These are phyloP conservation scores for Candida easanensis DNA, from an alignment of 805 yeast species.

Conservation along the genomic window DNA sequence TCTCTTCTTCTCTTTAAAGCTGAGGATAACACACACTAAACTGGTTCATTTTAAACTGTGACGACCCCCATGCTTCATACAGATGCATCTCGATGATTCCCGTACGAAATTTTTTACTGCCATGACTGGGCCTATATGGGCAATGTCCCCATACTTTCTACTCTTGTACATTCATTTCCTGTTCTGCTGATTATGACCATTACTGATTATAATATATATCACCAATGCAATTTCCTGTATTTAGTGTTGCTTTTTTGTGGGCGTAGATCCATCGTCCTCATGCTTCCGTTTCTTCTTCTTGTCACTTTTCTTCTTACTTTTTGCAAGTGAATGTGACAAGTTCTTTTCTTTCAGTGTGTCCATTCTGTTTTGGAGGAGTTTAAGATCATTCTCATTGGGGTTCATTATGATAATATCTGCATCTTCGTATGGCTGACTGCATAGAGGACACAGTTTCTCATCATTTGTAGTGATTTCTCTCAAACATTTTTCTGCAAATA, in stretches of 20 bases:
- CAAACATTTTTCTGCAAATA: conserved; percentile 33
- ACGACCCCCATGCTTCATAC: not conserved
- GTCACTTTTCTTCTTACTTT: conserved; percentile 25
- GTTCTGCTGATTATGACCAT: not conserved
- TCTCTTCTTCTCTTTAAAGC: too few species aligned
- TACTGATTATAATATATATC: not conserved
- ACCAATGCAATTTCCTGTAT: not conserved
- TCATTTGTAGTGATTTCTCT: conserved; percentile 19
- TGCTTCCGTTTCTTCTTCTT: conserved; percentile 17
- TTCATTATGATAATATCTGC: conserved; percentile 39
- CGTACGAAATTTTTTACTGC: not conserved
- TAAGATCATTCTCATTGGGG: conserved; percentile 26
- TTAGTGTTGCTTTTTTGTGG: conserved; percentile 4
- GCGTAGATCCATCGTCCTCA: conserved; percentile 1
- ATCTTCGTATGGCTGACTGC: conserved; percentile 28
- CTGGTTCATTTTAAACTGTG: not conserved
- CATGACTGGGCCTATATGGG: too few species aligned
- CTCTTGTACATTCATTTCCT: not conserved
- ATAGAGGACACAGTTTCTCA: conserved; percentile 38
- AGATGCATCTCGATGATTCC: not conserved
- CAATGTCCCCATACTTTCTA: not conserved
- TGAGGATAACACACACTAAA: conserved; percentile 1
- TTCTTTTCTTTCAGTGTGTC: conserved; percentile 23
- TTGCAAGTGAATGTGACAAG: conserved; percentile 36
- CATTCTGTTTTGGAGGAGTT: conserved; percentile 25